These are phyloP conservation scores for Cystobasidiopsis lactophilus DNA, from an alignment of 768 basidiomycete genomes.

Conservation along the genomic window DNA sequence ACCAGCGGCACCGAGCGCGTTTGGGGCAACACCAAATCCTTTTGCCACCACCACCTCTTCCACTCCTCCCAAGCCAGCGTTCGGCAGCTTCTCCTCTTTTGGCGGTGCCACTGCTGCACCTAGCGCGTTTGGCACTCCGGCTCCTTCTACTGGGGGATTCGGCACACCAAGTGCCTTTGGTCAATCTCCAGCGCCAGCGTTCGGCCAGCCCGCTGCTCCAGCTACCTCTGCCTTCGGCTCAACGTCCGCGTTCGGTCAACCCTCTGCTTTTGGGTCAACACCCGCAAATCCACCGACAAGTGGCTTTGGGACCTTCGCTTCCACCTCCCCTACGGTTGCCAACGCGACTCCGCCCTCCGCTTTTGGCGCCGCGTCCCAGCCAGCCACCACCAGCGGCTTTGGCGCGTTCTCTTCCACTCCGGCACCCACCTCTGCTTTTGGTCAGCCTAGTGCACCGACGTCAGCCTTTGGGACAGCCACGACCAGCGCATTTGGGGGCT, in stretches of 20 bases:
- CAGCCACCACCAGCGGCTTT: too few species aligned
- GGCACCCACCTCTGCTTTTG: conserved; percentile 2
- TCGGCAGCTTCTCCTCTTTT: too few species aligned
- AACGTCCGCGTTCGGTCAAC: neutral
- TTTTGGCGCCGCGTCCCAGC: too few species aligned
- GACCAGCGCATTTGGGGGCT: neutral
- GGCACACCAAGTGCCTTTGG: conserved; percentile 7
- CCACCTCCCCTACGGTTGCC: too few species aligned
- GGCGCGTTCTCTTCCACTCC: too few species aligned
- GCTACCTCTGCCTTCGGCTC: neutral
- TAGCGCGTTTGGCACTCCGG: too few species aligned
- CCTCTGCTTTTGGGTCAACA: too few species aligned
- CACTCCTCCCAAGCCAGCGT: too few species aligned
- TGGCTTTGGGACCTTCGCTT: too few species aligned
- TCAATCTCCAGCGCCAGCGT: neutral
- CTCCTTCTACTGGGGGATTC: neutral
- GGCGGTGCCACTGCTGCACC: too few species aligned
- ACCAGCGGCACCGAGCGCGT: neutral
- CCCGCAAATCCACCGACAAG: too few species aligned
- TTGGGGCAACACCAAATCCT: neutral
- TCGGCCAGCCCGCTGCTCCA: conserved; percentile 2
- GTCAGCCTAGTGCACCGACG: neutral
- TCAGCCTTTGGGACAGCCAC: conserved; percentile 1
- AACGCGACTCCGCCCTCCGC: too few species aligned
- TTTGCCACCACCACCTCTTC: neutral